Evolutionary conservation across 441 rosid genomes (phyloP), one percentile per base, ranked within the genome.

Genomic region (Corymbia calophylla): DNA sequence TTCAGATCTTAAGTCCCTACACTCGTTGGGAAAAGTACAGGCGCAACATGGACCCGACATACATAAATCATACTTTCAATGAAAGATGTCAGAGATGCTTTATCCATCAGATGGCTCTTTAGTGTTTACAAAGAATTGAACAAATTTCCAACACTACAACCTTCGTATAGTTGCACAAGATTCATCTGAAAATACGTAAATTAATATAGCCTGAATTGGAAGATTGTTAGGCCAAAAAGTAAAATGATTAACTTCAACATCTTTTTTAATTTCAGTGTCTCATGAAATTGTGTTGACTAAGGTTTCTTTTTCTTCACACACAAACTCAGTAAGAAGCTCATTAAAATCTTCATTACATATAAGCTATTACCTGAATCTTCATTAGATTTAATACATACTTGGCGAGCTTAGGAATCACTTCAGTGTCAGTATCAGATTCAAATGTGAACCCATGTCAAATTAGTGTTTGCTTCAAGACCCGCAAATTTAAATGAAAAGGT

Each of bases 371-470:
- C 97, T 94, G 95, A 96, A 58, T 58, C 95, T 92, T 95, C 98
- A 92, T 91, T 95, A 88, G 98, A 97, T 91, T 95, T 95, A 96
- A 97, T 90, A 97, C 97, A 91, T 92, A 97, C 91, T 97, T 94
- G 87, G 95, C 98, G 90, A 97, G 98, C 94, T 97, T 97, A 18
- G 97, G 98, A 92, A 97, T 97, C 85, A 97, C 99, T 95, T 97
- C 98, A 7, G 97, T 97, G 93, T 97, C 98, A 55, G 97, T 96
- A 31, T 97, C 98, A 86, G 97, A 97, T 87, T 95, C 96, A 91
- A 97, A 97, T 27, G 94, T 93, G 91, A 95, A 97, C 21, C 99
- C 98, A 92, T 97, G 98, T 54, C 96, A 95, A 55, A 95, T 92
- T 86, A 97, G 91, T 9, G 94, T 96, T 90, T 96, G 93, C 92